Percentiles rank a stretch among this genome's conserved stretches.
Conservation (phyloP, 1,139 yeast genomes). For the Eremothecium coryli region DNA sequence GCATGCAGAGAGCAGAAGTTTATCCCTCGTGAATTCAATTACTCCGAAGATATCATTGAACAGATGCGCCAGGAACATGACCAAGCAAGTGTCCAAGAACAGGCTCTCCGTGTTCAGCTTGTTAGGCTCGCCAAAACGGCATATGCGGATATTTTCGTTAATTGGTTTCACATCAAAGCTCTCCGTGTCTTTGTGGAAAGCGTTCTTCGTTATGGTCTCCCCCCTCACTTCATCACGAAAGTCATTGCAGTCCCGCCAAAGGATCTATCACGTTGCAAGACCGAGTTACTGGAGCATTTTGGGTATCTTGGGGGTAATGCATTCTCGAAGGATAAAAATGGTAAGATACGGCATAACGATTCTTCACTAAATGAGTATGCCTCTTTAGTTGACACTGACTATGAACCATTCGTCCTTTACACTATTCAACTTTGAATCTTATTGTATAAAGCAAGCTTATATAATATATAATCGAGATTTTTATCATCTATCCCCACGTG, state of each 20-base stretch:
- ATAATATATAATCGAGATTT: too few species aligned
- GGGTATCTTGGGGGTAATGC: slow-evolving; percentile 92
- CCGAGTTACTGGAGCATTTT: slow-evolving; percentile 60
- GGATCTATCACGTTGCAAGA: slow-evolving; percentile 49
- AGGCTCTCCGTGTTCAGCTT: slow-evolving; percentile 65
- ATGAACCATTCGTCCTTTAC: slow-evolving; percentile 90
- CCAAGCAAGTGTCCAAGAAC: slow-evolving; percentile 64
- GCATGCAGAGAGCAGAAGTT: slow-evolving; percentile 79
- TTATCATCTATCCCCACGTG: too few species aligned
- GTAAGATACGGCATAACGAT: slow-evolving; percentile 49
- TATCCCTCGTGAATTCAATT: slow-evolving; percentile 88
- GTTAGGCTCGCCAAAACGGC: slow-evolving; percentile 80
- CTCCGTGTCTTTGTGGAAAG: slow-evolving; percentile 52
- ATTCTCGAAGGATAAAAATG: slow-evolving; percentile 52
- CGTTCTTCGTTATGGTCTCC: slow-evolving; percentile 90
- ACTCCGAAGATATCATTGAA: slow-evolving; percentile 68
- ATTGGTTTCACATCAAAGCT: slow-evolving; percentile 83
- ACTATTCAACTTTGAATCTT: slow-evolving; percentile 30
- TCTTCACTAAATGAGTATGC: slow-evolving; percentile 75
- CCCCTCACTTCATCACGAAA: slow-evolving; percentile 75
- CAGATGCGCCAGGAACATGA: slow-evolving; percentile 71
- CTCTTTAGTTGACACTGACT: slow-evolving; percentile 83
- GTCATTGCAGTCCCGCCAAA: slow-evolving; percentile 35
- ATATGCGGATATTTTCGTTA: slow-evolving; percentile 69
- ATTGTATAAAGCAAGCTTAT: not conserved